Percentiles rank a stretch among this genome's conserved stretches.
Evolutionary conservation across 805 yeast species (phyloP).

Genomic region (Ogataea haglerorum): DNA sequence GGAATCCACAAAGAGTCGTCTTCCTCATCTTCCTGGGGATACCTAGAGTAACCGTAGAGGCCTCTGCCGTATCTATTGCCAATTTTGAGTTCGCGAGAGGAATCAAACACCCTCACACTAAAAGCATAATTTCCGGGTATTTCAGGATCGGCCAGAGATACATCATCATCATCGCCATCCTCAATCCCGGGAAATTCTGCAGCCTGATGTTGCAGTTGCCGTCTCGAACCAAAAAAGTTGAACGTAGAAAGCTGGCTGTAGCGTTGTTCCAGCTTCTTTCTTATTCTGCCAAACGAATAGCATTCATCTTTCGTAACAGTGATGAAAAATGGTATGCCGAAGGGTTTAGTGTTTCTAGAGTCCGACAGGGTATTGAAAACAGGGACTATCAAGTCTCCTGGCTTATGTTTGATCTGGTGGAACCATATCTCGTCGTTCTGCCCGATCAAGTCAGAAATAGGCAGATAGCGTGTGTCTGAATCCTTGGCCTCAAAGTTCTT

Average conservation of each 20-base stretch:
- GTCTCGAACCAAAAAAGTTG: constrained; percentile 30
- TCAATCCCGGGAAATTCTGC: constrained; percentile 29
- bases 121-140: constrained; percentile 49
- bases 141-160: constrained; percentile 52
- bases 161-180: constrained; percentile 32
- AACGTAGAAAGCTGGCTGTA: constrained; percentile 48
- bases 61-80: constrained; percentile 13
- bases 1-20: constrained; percentile 45
- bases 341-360: constrained; percentile 41
- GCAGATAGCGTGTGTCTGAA: constrained; percentile 57
- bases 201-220: constrained; percentile 14
- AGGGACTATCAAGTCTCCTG: constrained; percentile 57
- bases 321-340: constrained; percentile 78
- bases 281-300: constrained; percentile 53
- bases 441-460: constrained; percentile 63
- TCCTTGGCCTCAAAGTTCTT: constrained; percentile 57
- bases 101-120: constrained; percentile 40
- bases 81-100: constrained; percentile 25
- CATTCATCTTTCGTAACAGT: constrained; percentile 51
- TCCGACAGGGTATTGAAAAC: constrained; percentile 46
- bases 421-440: constrained; percentile 62
- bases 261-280: constrained; percentile 51
- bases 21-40: constrained; percentile 20
- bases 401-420: constrained; percentile 42
- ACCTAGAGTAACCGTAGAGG: constrained; percentile 7